Percentiles rank a stretch among this genome's conserved stretches.
These are phyloP conservation scores for Cyclocybe cylindracea DNA, from an alignment of 768 basidiomycete species.

Conservation along the genomic window DNA sequence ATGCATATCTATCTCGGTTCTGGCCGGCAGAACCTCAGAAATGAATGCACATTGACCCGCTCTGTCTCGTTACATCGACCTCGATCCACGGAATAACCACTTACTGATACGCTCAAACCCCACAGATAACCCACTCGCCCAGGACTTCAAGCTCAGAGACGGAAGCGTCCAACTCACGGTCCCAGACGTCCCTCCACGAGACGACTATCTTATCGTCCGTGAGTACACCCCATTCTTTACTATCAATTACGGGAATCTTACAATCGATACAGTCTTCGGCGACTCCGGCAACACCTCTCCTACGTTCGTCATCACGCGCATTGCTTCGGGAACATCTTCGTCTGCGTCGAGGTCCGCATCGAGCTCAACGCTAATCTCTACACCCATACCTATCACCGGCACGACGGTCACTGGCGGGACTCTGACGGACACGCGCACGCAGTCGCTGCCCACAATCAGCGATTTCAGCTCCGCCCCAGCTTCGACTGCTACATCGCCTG, in stretches of 20 bases:
- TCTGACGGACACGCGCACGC: slow-evolving; percentile 3
- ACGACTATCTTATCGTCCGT: slow-evolving; percentile 66
- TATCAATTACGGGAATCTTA: slow-evolving; percentile 1
- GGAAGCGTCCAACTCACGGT: slow-evolving; percentile 54
- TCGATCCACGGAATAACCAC: not conserved
- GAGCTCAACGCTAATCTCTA: slow-evolving; percentile 21
- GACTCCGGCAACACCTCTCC: no score
- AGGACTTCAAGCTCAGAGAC: slow-evolving; percentile 49
- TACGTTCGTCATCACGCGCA: no score
- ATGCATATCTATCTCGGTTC: not conserved
- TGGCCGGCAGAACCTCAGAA: no score
- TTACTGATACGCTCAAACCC: slow-evolving; percentile 5
- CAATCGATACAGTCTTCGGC: slow-evolving; percentile 52
- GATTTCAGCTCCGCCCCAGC: slow-evolving; percentile 6
- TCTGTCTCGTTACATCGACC: not conserved
- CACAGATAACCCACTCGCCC: slow-evolving; percentile 59
- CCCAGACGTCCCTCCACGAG: slow-evolving; percentile 42
- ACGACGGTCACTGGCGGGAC: slow-evolving; percentile 28
- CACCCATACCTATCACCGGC: slow-evolving; percentile 33
- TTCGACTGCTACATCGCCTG: slow-evolving; percentile 17
- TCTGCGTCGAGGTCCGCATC: slow-evolving; percentile 14
- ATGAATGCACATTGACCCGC: not conserved
- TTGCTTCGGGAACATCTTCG: slow-evolving; percentile 28
- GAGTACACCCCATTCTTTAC: slow-evolving; percentile 29
- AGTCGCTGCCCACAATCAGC: slow-evolving; percentile 10